phyloP scores from a whole-genome alignment of 768 basidiomycete genomes.

The Leccinum fibrillosum region DNA sequence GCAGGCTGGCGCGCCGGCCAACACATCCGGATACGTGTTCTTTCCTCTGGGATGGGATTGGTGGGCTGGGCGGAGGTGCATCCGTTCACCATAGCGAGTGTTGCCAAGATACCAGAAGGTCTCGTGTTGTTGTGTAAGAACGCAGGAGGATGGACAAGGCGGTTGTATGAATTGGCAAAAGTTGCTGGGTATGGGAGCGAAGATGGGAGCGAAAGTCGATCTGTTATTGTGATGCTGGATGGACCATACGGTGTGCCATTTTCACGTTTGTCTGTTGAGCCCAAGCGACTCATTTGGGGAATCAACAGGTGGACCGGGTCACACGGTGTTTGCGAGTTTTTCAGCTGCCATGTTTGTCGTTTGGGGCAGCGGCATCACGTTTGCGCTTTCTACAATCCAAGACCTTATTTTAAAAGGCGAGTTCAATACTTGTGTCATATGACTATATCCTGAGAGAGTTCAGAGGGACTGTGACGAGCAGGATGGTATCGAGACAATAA shows the following conservation, averaged over 20 bases:
- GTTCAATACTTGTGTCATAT: background rate
- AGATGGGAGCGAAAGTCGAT: conserved; percentile 19
- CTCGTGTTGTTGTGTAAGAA: conserved; percentile 51
- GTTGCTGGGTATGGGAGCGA: too few species aligned
- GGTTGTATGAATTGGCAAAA: too few species aligned
- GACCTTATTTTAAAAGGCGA: conserved; percentile 50
- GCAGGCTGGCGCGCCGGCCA: conserved; percentile 60
- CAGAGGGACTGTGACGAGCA: conserved; percentile 28
- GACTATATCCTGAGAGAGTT: conserved; percentile 1
- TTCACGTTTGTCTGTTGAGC: background rate
- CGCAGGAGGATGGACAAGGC: conserved; percentile 48
- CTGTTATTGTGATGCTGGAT: conserved; percentile 44
- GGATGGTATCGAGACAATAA: too few species aligned
- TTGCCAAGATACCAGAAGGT: conserved; percentile 40
- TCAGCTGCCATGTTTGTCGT: conserved; percentile 53
- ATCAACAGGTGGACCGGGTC: conserved; percentile 38
- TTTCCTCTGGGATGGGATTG: conserved; percentile 39
- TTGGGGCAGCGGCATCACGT: conserved; percentile 63
- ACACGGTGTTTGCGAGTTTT: conserved; percentile 47
- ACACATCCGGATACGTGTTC: conserved; percentile 52
- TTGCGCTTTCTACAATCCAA: conserved; percentile 47
- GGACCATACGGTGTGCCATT: conserved; percentile 47
- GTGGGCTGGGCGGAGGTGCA: conserved; percentile 44
- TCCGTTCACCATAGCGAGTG: conserved; percentile 51
- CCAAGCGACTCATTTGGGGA: conserved; percentile 3